A percentile compares a stretch with the other conserved stretches of the same genome.
Evolutionary conservation across 2,329 filamentous ascomycete species (phyloP).

Genomic region (Aspergillus carbonarius): DNA sequence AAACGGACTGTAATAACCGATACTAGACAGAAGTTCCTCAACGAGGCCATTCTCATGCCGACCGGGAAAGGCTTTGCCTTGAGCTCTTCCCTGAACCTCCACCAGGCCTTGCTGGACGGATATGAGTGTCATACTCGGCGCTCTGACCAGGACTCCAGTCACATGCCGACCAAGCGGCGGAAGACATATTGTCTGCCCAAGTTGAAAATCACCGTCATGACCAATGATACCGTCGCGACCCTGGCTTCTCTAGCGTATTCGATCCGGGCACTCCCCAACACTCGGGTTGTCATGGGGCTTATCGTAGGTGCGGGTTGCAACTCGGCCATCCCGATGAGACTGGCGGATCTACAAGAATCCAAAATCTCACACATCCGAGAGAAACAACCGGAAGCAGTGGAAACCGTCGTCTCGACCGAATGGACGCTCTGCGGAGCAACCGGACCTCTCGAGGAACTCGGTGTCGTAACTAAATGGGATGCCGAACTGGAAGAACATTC

Average conservation of each 20-base stretch:
- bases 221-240: slow-evolving; percentile 76
- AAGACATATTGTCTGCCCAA: slow-evolving; percentile 52
- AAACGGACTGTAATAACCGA: background rate
- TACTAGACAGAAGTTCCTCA: slow-evolving; percentile 46
- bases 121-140: slow-evolving; percentile 44
- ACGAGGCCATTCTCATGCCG: slow-evolving; percentile 53
- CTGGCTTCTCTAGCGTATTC: slow-evolving; percentile 74
- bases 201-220: slow-evolving; percentile 68
- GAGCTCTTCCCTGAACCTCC: slow-evolving; percentile 34
- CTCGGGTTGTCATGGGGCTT: slow-evolving; percentile 69
- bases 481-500: slow-evolving; percentile 60
- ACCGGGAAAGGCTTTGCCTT: slow-evolving; percentile 54
- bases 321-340: slow-evolving; percentile 68
- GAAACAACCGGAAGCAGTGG: background rate
- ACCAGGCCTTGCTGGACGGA: slow-evolving; percentile 34
- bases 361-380: background rate
- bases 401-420: slow-evolving; percentile 63
- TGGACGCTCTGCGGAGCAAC: slow-evolving; percentile 74
- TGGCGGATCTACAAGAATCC: slow-evolving; percentile 34
- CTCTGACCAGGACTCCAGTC: slow-evolving; percentile 23
- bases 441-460: slow-evolving; percentile 59
- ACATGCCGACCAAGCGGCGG: slow-evolving; percentile 29
- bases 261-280: slow-evolving; percentile 56
- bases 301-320: slow-evolving; percentile 78
- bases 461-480: slow-evolving; percentile 68